phyloP scores from a whole-genome alignment of 192 early-diverging fungal species.

The Gaertneriomyces sp. region DNA sequence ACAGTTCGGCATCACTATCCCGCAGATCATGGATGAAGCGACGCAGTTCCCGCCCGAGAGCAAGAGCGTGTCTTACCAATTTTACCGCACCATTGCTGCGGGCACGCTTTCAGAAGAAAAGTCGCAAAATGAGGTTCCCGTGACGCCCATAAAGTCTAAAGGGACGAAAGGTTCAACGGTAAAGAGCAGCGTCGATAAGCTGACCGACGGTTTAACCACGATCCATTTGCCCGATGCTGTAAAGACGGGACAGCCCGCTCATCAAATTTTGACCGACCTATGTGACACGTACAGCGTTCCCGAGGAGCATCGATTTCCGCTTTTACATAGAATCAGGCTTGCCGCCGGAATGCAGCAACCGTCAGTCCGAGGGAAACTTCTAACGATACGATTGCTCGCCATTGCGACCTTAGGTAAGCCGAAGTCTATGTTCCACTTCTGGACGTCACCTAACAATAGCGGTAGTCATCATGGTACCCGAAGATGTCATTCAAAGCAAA shows the following conservation, averaged over 20 bases:
- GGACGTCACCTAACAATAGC: not conserved
- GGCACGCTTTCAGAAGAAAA: not conserved
- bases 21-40: slow-evolving; percentile 36
- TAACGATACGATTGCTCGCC: slow-evolving; percentile 73
- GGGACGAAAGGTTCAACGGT: slow-evolving; percentile 4
- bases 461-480: slow-evolving; percentile 58
- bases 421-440: not conserved
- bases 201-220: slow-evolving; percentile 53
- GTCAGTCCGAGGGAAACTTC: slow-evolving; percentile 52
- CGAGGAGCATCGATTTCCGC: slow-evolving; percentile 66
- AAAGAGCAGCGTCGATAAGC: not conserved
- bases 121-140: not conserved
- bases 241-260: slow-evolving; percentile 38
- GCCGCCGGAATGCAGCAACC: slow-evolving; percentile 55
- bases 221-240: slow-evolving; percentile 48
- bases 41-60: slow-evolving; percentile 39
- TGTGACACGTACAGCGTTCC: slow-evolving; percentile 68
- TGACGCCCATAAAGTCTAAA: slow-evolving; percentile 9
- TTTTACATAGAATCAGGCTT: slow-evolving; percentile 77
- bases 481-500: slow-evolving; percentile 60
- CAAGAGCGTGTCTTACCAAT: slow-evolving; percentile 53
- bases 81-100: slow-evolving; percentile 55
- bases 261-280: slow-evolving; percentile 58
- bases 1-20: slow-evolving; percentile 48
- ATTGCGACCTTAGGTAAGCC: slow-evolving; percentile 70